phyloP scores from a whole-genome alignment of 2,329 filamentous ascomycete species.

The Tolypocladium paradoxum region DNA sequence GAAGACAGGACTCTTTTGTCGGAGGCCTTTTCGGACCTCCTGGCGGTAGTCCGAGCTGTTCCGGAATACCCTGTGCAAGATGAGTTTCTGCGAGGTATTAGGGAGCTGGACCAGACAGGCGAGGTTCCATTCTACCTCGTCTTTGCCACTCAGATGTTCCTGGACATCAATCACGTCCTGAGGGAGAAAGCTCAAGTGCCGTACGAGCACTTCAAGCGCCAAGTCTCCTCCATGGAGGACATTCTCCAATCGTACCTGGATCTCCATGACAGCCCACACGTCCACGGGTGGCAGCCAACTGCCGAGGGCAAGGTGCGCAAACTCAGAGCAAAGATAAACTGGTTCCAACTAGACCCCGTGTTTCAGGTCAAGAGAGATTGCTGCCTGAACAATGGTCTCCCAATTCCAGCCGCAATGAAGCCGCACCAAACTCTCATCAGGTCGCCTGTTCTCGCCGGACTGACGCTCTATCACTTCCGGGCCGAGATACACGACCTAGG shows the following conservation, averaged over 20 bases:
- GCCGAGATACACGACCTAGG: constrained; percentile 18
- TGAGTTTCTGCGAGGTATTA: constrained; percentile 24
- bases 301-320: too few relatives aligned
- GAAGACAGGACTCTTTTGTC: constrained; percentile 24
- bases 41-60: constrained; percentile 10
- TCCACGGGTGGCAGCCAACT: constrained; percentile 18
- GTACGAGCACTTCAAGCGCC: constrained; percentile 8
- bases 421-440: constrained; percentile 19
- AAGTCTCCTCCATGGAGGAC: constrained; percentile 4
- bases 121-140: constrained; percentile 23
- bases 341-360: too few relatives aligned
- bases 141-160: constrained; percentile 29
- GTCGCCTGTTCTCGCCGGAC: constrained; percentile 27
- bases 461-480: constrained; percentile 26
- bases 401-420: too few relatives aligned
- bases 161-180: constrained; percentile 28
- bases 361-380: too few relatives aligned
- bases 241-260: too few relatives aligned
- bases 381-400: too few relatives aligned
- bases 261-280: constrained; percentile 19
- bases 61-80: constrained; percentile 22
- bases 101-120: constrained; percentile 16
- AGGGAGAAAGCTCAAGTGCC: constrained; percentile 5
- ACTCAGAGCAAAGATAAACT: too few relatives aligned
- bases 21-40: constrained; percentile 22